These are phyloP conservation scores for Raddia distichophylla DNA, from an alignment of 176 grass and related monocot genomes.

Conservation along the genomic window DNA sequence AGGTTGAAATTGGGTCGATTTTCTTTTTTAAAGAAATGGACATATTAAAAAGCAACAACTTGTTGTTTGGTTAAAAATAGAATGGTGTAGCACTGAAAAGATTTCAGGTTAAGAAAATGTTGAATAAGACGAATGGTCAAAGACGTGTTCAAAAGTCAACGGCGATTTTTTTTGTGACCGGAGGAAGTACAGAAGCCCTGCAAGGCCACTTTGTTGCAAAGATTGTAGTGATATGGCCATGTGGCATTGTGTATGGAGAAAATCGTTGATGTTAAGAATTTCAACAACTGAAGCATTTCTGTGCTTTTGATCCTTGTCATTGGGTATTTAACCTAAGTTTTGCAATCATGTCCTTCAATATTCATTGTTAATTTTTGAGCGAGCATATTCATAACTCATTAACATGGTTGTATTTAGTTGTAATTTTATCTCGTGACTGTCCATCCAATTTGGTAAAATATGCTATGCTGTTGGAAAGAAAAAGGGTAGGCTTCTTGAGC, in stretches of 20 bases:
- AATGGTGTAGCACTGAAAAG: not conserved
- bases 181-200: not conserved
- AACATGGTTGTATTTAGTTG: not conserved
- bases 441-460: not conserved
- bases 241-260: not conserved
- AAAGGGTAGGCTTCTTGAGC: not conserved
- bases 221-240: not conserved
- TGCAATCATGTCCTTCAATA: not conserved
- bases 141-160: too few species aligned
- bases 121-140: too few species aligned
- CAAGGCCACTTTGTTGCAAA: not conserved
- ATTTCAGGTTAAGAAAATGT: not conserved
- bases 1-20: constrained; percentile 4
- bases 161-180: too few species aligned
- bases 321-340: not conserved
- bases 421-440: not conserved
- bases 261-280: not conserved
- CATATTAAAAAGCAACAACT: not conserved
- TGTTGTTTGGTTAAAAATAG: not conserved
- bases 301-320: not conserved
- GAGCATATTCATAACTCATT: not conserved
- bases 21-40: not conserved
- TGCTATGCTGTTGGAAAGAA: not conserved
- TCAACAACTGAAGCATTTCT: not conserved
- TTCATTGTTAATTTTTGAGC: too few species aligned